A percentile compares a stretch with the other conserved stretches of the same genome.
phyloP scores from a whole-genome alignment of 1,284 basidiomycete genomes.

The Irpex sp. region DNA sequence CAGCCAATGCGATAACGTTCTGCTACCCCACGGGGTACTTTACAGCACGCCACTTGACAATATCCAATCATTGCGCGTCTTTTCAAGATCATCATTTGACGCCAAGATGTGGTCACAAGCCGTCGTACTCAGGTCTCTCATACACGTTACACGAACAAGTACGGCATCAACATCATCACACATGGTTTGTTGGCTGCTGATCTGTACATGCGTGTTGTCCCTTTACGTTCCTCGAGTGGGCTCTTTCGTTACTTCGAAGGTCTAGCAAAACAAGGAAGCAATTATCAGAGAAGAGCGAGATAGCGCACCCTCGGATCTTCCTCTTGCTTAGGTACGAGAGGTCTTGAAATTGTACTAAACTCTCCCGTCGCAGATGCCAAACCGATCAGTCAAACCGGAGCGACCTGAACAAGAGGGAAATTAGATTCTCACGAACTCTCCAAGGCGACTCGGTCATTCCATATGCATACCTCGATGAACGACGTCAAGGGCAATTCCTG shows the following conservation, averaged over 20 bases:
- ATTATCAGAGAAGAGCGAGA: not conserved
- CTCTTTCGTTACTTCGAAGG: too few relatives aligned
- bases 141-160: not conserved
- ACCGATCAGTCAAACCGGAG: too few relatives aligned
- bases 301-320: not conserved
- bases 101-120: not conserved
- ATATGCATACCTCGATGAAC: too few relatives aligned
- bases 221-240: not conserved
- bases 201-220: too few relatives aligned
- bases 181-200: too few relatives aligned
- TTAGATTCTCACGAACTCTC: too few relatives aligned
- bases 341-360: too few relatives aligned
- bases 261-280: not conserved
- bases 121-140: not conserved
- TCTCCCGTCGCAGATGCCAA: too few relatives aligned
- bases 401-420: too few relatives aligned
- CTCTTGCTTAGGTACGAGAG: too few relatives aligned
- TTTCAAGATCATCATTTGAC: not conserved
- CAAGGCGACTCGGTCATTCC: too few relatives aligned
- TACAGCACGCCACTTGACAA: not conserved
- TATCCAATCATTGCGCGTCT: not conserved
- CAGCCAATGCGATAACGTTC: not conserved
- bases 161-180: not conserved
- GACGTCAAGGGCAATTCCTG: too few relatives aligned
- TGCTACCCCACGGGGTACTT: not conserved